A percentile compares a stretch with the other conserved stretches of the same genome.
These are phyloP conservation scores for Penicillium sp. DNA, from an alignment of 2,329 filamentous ascomycete genomes.

Conservation along the genomic window DNA sequence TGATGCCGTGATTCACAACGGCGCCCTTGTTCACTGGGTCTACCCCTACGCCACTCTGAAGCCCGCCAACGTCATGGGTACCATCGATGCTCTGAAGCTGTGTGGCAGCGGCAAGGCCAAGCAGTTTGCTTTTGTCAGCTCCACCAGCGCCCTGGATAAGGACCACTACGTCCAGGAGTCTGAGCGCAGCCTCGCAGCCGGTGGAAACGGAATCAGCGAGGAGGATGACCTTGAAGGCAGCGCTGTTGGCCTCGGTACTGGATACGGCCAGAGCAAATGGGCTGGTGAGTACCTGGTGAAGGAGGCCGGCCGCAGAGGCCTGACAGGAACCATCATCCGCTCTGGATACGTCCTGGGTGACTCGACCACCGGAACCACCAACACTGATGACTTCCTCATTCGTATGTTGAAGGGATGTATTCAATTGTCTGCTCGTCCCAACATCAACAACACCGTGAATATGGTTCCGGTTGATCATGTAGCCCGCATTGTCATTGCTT, in stretches of 20 bases:
- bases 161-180: constrained; percentile 78
- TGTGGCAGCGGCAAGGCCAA: constrained; percentile 78
- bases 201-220: constrained; percentile 67
- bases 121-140: constrained; percentile 76
- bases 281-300: constrained; percentile 69
- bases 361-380: constrained; percentile 63
- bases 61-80: constrained; percentile 75
- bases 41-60: constrained; percentile 70
- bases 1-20: constrained; percentile 79
- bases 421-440: constrained; percentile 70
- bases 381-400: constrained; percentile 87
- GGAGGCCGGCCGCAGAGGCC: constrained; percentile 73
- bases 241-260: constrained; percentile 72
- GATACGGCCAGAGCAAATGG: constrained; percentile 93
- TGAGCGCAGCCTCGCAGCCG: constrained; percentile 57
- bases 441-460: constrained; percentile 84
- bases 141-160: constrained; percentile 77
- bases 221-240: constrained; percentile 76
- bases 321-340: constrained; percentile 72
- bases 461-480: constrained; percentile 85
- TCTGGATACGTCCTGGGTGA: constrained; percentile 85
- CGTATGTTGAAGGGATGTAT: constrained; percentile 84
- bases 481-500: constrained; percentile 72
- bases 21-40: constrained; percentile 77
- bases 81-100: constrained; percentile 71